Percentiles rank a stretch among this genome's conserved stretches.
Conservation (phyloP, 306 rosid species). For the Acacia acuminata region DNA sequence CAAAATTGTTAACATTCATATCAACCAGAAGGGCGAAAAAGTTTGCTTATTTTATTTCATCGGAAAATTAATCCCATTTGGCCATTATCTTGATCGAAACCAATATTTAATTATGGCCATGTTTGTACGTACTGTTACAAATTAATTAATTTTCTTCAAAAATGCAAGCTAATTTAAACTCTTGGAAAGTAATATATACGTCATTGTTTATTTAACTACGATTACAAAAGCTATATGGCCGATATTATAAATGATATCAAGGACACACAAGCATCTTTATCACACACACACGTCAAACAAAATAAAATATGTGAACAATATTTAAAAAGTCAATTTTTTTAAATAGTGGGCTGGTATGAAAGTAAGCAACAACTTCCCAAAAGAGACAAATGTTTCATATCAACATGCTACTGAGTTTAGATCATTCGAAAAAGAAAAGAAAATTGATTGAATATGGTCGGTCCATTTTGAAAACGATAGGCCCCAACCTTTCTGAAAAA, state of each 20-base stretch:
- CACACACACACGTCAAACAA: neutral
- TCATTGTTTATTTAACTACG: neutral
- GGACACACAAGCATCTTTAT: neutral
- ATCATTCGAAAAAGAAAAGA: neutral
- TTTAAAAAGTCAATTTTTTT: neutral
- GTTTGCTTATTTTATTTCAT: neutral
- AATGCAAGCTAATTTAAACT: neutral
- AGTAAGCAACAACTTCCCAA: slow-evolving; percentile 5
- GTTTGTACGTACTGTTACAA: neutral
- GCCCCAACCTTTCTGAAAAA: neutral
- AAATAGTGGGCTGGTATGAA: neutral
- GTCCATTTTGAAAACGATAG: slow-evolving; percentile 35
- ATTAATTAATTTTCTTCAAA: neutral
- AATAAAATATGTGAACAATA: slow-evolving; percentile 1
- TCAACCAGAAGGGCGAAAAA: neutral
- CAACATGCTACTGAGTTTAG: neutral
- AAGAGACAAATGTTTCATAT: slow-evolving; percentile 5
- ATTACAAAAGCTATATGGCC: neutral
- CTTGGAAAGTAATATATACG: neutral
- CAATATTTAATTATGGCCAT: neutral
- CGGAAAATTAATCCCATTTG: neutral
- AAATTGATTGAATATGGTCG: slow-evolving; percentile 24
- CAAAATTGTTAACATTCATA: neutral
- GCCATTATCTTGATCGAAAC: neutral
- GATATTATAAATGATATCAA: neutral